A percentile compares a stretch with the other conserved stretches of the same genome.
phyloP scores from a whole-genome alignment of 495 filamentous ascomycete genomes.

The Rhypophila decipiens region DNA sequence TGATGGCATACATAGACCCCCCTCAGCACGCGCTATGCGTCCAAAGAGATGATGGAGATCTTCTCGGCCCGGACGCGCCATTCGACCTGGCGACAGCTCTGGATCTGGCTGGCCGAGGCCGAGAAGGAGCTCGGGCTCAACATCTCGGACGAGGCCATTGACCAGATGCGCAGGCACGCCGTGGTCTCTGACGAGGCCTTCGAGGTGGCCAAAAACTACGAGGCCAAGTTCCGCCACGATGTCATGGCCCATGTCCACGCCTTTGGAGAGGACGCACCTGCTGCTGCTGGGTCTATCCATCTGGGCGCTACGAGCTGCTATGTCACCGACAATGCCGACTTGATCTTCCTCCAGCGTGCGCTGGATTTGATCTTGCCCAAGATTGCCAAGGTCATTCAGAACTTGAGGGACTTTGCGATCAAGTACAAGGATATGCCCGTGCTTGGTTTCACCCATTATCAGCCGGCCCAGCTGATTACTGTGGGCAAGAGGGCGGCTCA shows the following conservation, averaged over 20 bases:
- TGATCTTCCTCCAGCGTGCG: slow-evolving; percentile 65
- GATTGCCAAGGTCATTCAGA: slow-evolving; percentile 76
- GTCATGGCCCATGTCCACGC: slow-evolving; percentile 53
- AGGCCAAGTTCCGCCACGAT: slow-evolving; percentile 48
- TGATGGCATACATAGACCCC: slow-evolving; percentile 45
- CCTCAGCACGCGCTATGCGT: slow-evolving; percentile 67
- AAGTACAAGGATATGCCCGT: slow-evolving; percentile 60
- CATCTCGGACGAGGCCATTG: slow-evolving; percentile 64
- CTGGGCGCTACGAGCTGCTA: slow-evolving; percentile 42
- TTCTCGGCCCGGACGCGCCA: slow-evolving; percentile 67
- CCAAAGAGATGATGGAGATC: slow-evolving; percentile 50
- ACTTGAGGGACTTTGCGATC: slow-evolving; percentile 69
- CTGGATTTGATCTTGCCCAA: slow-evolving; percentile 78
- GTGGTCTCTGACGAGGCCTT: slow-evolving; percentile 77
- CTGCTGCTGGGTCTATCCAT: slow-evolving; percentile 84
- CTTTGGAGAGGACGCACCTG: slow-evolving; percentile 75
- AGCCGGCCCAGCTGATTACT: slow-evolving; percentile 57
- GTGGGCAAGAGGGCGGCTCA: slow-evolving; percentile 69
- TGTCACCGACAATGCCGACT: slow-evolving; percentile 69
- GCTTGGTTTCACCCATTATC: slow-evolving; percentile 83
- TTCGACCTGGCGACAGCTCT: slow-evolving; percentile 73
- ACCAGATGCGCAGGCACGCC: slow-evolving; percentile 67
- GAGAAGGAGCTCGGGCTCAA: slow-evolving; percentile 63
- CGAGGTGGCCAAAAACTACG: slow-evolving; percentile 66
- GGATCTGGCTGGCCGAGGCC: slow-evolving; percentile 77